phyloP scores from a whole-genome alignment of 345 rosid species.

The Gossypium herbaceum region DNA sequence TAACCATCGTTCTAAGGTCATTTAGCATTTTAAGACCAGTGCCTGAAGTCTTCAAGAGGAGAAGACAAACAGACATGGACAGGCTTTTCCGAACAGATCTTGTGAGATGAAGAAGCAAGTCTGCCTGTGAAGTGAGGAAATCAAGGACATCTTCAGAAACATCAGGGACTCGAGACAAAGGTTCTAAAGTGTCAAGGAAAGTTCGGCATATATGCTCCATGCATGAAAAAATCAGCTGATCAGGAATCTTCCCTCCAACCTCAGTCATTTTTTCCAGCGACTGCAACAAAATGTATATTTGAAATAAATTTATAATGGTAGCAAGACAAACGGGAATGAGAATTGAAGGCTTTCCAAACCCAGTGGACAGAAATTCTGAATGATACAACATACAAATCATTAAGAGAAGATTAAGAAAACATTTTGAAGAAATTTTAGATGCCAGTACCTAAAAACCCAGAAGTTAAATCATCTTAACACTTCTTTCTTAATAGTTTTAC shows the following conservation, averaged over 20 bases:
- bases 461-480: background rate
- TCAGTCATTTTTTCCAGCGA: constrained; percentile 33
- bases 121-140: constrained; percentile 62
- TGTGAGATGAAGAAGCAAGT: constrained; percentile 57
- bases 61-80: constrained; percentile 40
- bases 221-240: constrained; percentile 45
- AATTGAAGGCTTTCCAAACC: constrained; percentile 10
- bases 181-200: constrained; percentile 37
- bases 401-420: constrained; percentile 2
- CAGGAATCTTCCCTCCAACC: constrained; percentile 41
- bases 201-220: constrained; percentile 44
- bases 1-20: constrained; percentile 41
- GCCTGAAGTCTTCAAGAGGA: constrained; percentile 53
- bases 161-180: constrained; percentile 43
- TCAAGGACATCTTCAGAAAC: constrained; percentile 49
- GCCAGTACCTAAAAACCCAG: background rate
- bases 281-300: constrained; percentile 34
- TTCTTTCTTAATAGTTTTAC: background rate
- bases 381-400: background rate
- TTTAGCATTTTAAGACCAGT: constrained; percentile 58
- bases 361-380: background rate
- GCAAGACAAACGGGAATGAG: constrained; percentile 8
- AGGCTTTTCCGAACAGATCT: constrained; percentile 41
- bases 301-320: constrained; percentile 5
- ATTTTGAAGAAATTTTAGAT: background rate